Base-by-base conservation (phyloP, 1,284 basidiomycete species). In the Heterobasidion irregulare region DNA sequence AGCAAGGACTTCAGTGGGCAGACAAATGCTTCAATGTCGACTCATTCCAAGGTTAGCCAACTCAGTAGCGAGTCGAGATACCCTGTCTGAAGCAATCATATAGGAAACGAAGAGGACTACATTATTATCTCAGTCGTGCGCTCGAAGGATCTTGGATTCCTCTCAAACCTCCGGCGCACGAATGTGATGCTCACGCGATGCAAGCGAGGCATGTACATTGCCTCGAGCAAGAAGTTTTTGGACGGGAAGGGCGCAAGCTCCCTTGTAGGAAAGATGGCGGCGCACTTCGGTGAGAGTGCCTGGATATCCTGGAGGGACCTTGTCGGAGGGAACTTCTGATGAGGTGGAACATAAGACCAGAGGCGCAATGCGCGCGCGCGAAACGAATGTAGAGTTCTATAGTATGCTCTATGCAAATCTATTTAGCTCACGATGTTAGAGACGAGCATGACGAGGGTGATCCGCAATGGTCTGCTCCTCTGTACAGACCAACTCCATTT, bases 171-270 rank as follows among this genome's bases (percentile, higher is more conserved):
- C 12, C 67, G 76, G 4, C 76, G 85, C 1, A 76, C 77, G 13
- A 88, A 88, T 65, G 85, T 88, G 44, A 85, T 89, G 83, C 68
- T 88, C 47, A 79, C 79, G 1, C 73, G 83, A 12, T 84, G 80
- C 73, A 84, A 83, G 66, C 75, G 70, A 49, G 80, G 82, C 43
- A 86, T 88, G 84, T 79, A 80, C 56, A 82, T 88, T 61, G 72
- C 81, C 52, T 75, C 82, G 26, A 83, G 73, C 58, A 71, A 73
- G 61, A 66, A 69, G 26, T 88, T 89, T 63, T 68, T 89, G 43
- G 59, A 61, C 26, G 75, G 75, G 18, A 63, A 66, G 63, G 83
- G 77, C 35, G 62, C 67, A 2, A 13, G 64, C 8, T 75, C 79
- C 4, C 67, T 84, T 13, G 71, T 80, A 12, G 81, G 80, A 6